Evolutionary conservation across 2,329 filamentous ascomycete species (phyloP), one percentile per base, ranked within the genome.

Genomic region (Acrodontium crateriforme): DNA sequence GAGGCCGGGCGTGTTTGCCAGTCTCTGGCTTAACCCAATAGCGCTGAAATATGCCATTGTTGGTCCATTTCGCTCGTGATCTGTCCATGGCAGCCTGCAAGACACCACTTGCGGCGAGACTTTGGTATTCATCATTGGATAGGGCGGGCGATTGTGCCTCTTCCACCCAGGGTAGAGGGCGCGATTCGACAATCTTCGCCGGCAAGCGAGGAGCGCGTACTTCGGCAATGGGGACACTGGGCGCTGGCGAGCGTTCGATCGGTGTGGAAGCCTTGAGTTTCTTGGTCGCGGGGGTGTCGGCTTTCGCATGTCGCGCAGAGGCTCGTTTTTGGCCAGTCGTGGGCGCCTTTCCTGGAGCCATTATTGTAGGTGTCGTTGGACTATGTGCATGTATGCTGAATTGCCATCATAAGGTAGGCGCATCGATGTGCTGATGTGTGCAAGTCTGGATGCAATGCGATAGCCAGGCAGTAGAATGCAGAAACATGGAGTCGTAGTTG

Each of bases 21-120:
- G 77, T 78, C 22, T 60, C 60, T 3, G 78, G 76, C 47, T 83
- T 83, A 6, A 73, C 69, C 78, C 78, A 84, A 52, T 78, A 83
- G 44, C 73, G 78, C 41, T 82, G 74, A 42, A 84, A 81, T 25
- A 83, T 65, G 10, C 53, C 53, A 16, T 76, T 75, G 40, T 62
- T 67, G 14, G 78, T 67, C 78, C 78, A 84, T 65, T 68, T 71
- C 32, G 74, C 65, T 34, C 78, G 74, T 44, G 81, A 89, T 45
- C 78, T 68, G 27, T 69, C 58, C 15, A 89, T 63, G 2, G 80
- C 82, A 41, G 84, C 76, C 43, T 69, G 65, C 32, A 87, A 61
- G 12, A 87, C 78, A 40, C 76, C 78, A 54, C 81, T 83, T 43
- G 83, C 77, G 31, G 73, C 68, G 21, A 85, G 65, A 14, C 71